Evolutionary conservation across 1,139 yeast species (phyloP).

Genomic region (Debaryomyces singareniensis): DNA sequence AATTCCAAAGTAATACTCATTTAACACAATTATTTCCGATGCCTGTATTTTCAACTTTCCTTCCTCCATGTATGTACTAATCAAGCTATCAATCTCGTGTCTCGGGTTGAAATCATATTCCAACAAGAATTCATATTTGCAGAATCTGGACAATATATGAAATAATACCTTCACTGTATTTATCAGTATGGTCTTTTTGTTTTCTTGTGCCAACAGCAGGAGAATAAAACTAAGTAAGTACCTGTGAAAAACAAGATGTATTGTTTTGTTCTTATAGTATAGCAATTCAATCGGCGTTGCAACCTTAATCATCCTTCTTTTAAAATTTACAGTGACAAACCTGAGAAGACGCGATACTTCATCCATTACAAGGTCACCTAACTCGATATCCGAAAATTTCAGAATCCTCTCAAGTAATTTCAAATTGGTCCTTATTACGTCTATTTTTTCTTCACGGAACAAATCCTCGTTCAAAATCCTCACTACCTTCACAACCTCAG

Average conservation of each 20-base stretch:
- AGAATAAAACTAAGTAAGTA: slow-evolving; percentile 31
- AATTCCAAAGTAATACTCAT: slow-evolving; percentile 17
- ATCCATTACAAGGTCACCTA: slow-evolving; percentile 17
- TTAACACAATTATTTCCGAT: slow-evolving; percentile 16
- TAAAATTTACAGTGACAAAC: slow-evolving; percentile 25
- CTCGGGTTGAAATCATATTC: slow-evolving; percentile 33
- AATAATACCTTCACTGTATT: slow-evolving; percentile 20
- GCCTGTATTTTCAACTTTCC: slow-evolving; percentile 7
- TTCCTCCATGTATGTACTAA: slow-evolving; percentile 19
- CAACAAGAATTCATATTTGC: slow-evolving; percentile 40
- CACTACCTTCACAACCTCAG: slow-evolving; percentile 24
- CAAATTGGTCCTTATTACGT: slow-evolving; percentile 14
- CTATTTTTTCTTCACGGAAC: slow-evolving; percentile 14
- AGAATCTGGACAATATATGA: slow-evolving; percentile 32
- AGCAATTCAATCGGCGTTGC: slow-evolving; percentile 36
- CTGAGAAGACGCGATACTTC: slow-evolving; percentile 31
- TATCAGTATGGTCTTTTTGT: slow-evolving; percentile 9
- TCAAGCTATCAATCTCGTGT: slow-evolving; percentile 24
- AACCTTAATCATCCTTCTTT: slow-evolving; percentile 20
- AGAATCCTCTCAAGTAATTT: slow-evolving; percentile 12
- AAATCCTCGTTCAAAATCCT: slow-evolving; percentile 17
- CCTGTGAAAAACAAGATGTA: slow-evolving; percentile 35
- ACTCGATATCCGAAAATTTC: slow-evolving; percentile 10
- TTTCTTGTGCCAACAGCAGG: slow-evolving; percentile 10
- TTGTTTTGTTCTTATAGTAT: slow-evolving; percentile 38